Percentiles rank a stretch among this genome's conserved stretches.
These are phyloP conservation scores for Dothiorella sarmentorum DNA, from an alignment of 2,329 filamentous ascomycete species.

Conservation along the genomic window DNA sequence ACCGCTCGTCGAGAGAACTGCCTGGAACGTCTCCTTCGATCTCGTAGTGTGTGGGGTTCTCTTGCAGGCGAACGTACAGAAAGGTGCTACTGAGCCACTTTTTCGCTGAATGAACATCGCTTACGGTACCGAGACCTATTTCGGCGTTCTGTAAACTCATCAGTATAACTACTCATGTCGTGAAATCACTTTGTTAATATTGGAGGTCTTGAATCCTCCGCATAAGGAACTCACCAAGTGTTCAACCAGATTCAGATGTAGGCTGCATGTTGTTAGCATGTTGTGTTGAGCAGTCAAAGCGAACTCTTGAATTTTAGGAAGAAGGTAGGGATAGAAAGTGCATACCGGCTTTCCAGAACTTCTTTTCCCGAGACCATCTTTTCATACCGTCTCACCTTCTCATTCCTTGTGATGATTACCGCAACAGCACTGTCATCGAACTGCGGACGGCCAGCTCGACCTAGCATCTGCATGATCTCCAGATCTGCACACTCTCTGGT, in stretches of 20 bases:
- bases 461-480: slow-evolving; percentile 89
- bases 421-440: slow-evolving; percentile 74
- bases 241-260: slow-evolving; percentile 77
- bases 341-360: slow-evolving; percentile 65
- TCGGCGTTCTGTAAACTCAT: slow-evolving; percentile 62
- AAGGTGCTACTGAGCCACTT: slow-evolving; percentile 77
- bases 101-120: slow-evolving; percentile 61
- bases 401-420: slow-evolving; percentile 72
- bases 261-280: slow-evolving; percentile 35
- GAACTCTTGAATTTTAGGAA: not conserved
- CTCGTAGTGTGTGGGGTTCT: slow-evolving; percentile 69
- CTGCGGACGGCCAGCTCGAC: slow-evolving; percentile 77
- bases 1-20: slow-evolving; percentile 56
- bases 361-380: slow-evolving; percentile 71
- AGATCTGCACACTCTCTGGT: slow-evolving; percentile 73
- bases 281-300: not conserved
- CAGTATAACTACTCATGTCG: not conserved
- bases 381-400: slow-evolving; percentile 65
- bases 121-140: slow-evolving; percentile 71
- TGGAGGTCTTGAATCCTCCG: not conserved
- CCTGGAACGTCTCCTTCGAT: slow-evolving; percentile 53
- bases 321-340: not conserved
- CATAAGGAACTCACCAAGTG: slow-evolving; percentile 51
- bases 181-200: too few relatives aligned
- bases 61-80: slow-evolving; percentile 67